Evolutionary conservation across 208 protist genomes (phyloP).

Genomic region (Tritrichomonas foetus): DNA sequence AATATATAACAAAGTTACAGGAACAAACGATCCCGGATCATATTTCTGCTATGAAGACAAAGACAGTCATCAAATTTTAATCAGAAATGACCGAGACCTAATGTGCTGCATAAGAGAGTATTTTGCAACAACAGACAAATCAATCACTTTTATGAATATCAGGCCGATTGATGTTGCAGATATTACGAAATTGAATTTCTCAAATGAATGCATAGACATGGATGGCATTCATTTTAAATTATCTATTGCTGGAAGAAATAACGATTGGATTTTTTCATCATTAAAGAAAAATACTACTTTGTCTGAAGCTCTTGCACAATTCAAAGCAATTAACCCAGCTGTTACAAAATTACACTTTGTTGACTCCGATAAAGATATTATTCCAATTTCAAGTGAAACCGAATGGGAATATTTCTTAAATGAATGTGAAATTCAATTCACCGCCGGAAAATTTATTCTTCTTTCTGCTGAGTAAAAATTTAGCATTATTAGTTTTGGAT

Average conservation of each 20-base stretch:
- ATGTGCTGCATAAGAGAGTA: not conserved
- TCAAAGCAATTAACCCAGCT: not conserved
- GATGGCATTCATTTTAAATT: not conserved
- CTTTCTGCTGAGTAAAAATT: not conserved
- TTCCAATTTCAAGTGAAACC: not conserved
- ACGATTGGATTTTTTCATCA: not conserved
- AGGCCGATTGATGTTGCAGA: not conserved
- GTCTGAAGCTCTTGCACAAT: not conserved
- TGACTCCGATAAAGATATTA: not conserved
- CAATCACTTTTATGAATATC: not conserved
- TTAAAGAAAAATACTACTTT: not conserved
- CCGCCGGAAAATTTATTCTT: not conserved
- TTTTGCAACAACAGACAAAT: not conserved
- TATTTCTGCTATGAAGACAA: not conserved
- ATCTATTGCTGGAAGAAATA: not conserved
- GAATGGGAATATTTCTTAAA: not conserved
- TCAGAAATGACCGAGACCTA: not conserved
- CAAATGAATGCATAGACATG: not conserved
- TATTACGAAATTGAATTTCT: not conserved
- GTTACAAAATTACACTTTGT: not conserved
- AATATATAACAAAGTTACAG: not conserved
- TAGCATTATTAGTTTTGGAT: too few species aligned
- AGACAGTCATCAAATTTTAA: not conserved
- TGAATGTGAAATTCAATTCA: not conserved
- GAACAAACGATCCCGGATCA: not conserved